Base-by-base conservation (phyloP, 805 yeast species). In the Cyberlindnera maclurae region DNA sequence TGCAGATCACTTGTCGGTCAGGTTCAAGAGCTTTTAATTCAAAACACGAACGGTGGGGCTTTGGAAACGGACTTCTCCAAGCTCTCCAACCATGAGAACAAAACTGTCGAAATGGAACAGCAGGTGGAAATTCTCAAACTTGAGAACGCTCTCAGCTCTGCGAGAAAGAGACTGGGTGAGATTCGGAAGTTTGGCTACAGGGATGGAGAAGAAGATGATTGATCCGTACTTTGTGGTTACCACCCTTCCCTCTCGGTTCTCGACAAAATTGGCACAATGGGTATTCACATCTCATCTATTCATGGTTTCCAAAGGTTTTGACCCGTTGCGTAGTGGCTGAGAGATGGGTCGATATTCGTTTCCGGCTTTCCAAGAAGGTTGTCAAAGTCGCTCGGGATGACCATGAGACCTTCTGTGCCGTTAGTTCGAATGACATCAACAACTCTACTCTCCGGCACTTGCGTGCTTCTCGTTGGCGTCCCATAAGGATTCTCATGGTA, bases 61-160 rank as follows among this genome's bases (percentile, higher is more conserved):
- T 62, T 66, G 18, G 68, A 66, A 27, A 62, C 79, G 40, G 94
- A 88, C 57, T 82, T 79, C 55, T 68, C 83, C 16, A 73, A 71
- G 51, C 60, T 85, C 40, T 69, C 85, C 8, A 73, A 83, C 24
- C 85, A 83, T 56, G 95, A 86, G 59, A 86, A 84, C 51, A 83
- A 82, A 60, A 82, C 94, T 0, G 73, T 76, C 16, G 93, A 88
- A 51, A 84, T 87, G 95, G 95, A 86, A 55, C 95, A 86, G 59
- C 96, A 87, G 58, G 95, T 87, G 6, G 89, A 84, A 55, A 87
- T 88, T 36, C 67, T 87, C 60, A 84, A 83, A 59, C 67, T 87
- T 40, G 96, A 87, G 53, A 83, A 83, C 50, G 73, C 82, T 33
- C 67, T 88, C 49, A 64, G 63, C 34, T 59, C 73, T 15, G 93